phyloP scores from a whole-genome alignment of 257 asterid genomes.

The Echium plantagineum region DNA sequence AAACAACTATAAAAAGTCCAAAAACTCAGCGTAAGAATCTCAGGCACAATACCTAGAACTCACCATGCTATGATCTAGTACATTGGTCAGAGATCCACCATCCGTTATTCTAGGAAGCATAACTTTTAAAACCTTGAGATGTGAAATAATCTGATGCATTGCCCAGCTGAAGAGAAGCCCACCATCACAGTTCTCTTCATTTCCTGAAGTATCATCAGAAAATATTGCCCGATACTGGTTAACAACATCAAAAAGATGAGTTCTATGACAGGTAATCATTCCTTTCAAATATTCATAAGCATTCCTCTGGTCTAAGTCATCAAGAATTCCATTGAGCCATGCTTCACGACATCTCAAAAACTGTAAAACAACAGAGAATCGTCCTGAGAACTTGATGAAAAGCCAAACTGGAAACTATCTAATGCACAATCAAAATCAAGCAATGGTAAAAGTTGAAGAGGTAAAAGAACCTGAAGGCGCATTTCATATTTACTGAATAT shows the following conservation, averaged over 20 bases:
- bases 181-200: slow-evolving; percentile 92
- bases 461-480: slow-evolving; percentile 73
- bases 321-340: slow-evolving; percentile 89
- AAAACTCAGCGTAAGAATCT: not conserved
- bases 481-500: slow-evolving; percentile 90
- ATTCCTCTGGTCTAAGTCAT: slow-evolving; percentile 89
- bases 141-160: slow-evolving; percentile 85
- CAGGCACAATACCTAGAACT: slow-evolving; percentile 8
- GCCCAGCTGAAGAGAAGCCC: slow-evolving; percentile 99
- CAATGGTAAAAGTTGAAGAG: no score
- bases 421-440: not conserved
- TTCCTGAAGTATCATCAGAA: slow-evolving; percentile 87
- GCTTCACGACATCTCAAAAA: slow-evolving; percentile 94
- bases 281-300: slow-evolving; percentile 94
- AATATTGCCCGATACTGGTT: slow-evolving; percentile 97
- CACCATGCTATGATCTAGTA: slow-evolving; percentile 96
- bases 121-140: slow-evolving; percentile 67
- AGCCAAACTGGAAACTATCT: not conserved
- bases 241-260: slow-evolving; percentile 93
- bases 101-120: slow-evolving; percentile 96
- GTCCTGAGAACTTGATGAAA: slow-evolving; percentile 18
- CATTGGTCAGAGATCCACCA: slow-evolving; percentile 91
- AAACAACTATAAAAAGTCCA: no score
- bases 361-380: slow-evolving; percentile 28
- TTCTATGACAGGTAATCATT: slow-evolving; percentile 81